phyloP scores from a whole-genome alignment of 1,284 basidiomycete species.

The Ceratobasidium theobromae region DNA sequence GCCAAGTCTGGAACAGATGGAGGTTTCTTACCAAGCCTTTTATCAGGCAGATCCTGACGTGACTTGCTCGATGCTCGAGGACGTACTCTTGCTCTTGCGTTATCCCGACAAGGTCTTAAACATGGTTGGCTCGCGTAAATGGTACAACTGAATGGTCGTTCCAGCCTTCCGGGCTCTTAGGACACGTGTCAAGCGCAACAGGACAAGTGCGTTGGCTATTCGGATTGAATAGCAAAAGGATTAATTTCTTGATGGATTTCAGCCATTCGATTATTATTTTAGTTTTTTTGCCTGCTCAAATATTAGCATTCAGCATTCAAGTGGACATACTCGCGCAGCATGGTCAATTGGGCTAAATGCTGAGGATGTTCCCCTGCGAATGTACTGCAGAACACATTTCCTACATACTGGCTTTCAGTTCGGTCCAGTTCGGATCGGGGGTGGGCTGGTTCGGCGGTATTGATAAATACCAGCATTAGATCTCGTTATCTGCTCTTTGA shows the following conservation, averaged over 20 bases:
- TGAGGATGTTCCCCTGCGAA: background rate
- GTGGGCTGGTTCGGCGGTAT: background rate
- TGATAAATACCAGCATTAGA: background rate
- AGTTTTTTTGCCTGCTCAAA: background rate
- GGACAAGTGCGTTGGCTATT: background rate
- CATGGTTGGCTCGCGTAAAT: background rate
- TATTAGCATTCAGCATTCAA: background rate
- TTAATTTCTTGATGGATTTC: background rate
- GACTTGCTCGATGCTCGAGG: background rate
- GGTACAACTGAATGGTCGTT: background rate
- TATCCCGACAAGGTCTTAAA: background rate
- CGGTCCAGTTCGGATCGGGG: background rate
- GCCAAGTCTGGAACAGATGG: background rate
- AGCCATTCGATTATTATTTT: constrained; percentile 6
- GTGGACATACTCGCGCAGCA: background rate
- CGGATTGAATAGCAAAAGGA: background rate
- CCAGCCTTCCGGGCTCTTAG: background rate
- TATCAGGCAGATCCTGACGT: background rate
- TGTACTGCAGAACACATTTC: background rate
- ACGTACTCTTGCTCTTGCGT: background rate
- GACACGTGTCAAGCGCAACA: background rate
- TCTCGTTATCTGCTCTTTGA: background rate
- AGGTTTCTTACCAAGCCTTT: background rate
- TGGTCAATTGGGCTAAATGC: background rate
- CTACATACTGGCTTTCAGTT: background rate